phyloP scores from a whole-genome alignment of 129 eudicot species.

The Arctium lappa region DNA sequence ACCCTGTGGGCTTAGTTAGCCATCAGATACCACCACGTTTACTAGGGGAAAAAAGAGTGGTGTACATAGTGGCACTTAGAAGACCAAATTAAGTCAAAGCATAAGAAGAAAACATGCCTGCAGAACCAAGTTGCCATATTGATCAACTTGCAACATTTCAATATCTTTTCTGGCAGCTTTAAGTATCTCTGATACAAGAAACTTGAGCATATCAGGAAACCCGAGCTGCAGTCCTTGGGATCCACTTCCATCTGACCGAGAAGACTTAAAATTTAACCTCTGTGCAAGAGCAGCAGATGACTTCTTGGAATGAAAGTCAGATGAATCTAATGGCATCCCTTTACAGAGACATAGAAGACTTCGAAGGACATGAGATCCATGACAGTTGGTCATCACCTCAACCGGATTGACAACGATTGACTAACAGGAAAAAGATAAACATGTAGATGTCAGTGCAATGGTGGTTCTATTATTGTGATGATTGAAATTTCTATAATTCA shows the following conservation, averaged over 20 bases:
- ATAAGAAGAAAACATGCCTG: conserved; percentile 55
- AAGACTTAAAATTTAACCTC: conserved; percentile 53
- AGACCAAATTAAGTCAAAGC: background rate
- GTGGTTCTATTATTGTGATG: background rate
- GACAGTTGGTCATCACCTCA: conserved; percentile 74
- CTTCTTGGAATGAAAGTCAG: conserved; percentile 72
- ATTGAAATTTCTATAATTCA: background rate
- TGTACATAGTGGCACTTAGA: background rate
- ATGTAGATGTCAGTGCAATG: background rate
- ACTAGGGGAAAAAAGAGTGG: background rate
- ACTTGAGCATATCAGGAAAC: conserved; percentile 69
- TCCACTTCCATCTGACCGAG: conserved; percentile 31
- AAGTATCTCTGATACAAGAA: conserved; percentile 71
- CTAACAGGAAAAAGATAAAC: conserved; percentile 26
- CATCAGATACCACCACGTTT: background rate
- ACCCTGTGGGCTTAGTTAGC: background rate
- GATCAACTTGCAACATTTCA: conserved; percentile 61
- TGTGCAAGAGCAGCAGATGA: conserved; percentile 67
- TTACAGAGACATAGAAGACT: conserved; percentile 84
- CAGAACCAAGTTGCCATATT: conserved; percentile 82
- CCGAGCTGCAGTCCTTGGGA: conserved; percentile 36
- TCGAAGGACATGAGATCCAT: conserved; percentile 96
- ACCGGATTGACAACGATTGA: conserved; percentile 68
- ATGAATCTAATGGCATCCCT: conserved; percentile 75
- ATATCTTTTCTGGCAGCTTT: conserved; percentile 53